phyloP scores from a whole-genome alignment of 2,329 filamentous ascomycete genomes.

The Colletotrichum sp. region DNA sequence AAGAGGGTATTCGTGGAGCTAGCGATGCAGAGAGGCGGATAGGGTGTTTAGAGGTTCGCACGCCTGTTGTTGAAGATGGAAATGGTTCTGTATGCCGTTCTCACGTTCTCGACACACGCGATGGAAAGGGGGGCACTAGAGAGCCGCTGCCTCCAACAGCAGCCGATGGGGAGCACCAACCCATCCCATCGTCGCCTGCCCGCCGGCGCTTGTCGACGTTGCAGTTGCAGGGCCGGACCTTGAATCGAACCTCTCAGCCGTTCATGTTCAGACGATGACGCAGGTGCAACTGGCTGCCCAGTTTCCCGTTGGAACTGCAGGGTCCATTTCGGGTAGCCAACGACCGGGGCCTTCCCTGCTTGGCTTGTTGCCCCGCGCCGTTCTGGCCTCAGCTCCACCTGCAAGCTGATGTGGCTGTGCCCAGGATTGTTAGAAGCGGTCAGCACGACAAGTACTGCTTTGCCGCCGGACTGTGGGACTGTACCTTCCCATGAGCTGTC shows the following conservation, averaged over 20 bases:
- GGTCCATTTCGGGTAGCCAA: background rate
- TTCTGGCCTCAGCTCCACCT: background rate
- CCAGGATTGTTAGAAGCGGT: background rate
- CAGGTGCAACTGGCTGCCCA: slow-evolving; percentile 20
- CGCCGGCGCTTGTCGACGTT: background rate
- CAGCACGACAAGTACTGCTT: background rate
- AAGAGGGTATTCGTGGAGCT: background rate
- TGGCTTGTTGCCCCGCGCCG: background rate
- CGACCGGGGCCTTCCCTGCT: slow-evolving; percentile 15
- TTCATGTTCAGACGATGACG: slow-evolving; percentile 21
- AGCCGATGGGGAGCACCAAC: background rate
- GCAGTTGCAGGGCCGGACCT: slow-evolving; percentile 17
- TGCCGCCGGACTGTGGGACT: background rate
- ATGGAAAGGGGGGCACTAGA: background rate
- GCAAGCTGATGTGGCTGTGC: slow-evolving; percentile 1
- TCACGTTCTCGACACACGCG: background rate
- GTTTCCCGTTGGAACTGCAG: slow-evolving; percentile 16
- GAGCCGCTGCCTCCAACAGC: background rate
- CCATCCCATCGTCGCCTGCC: slow-evolving; percentile 1
- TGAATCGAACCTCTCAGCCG: background rate
- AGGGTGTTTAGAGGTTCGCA: background rate
- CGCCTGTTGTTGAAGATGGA: background rate
- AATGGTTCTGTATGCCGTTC: background rate
- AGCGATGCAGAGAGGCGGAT: background rate
- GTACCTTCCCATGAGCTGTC: background rate